A percentile compares a stretch with the other conserved stretches of the same genome.
Evolutionary conservation across 176 grass and related monocot genomes (phyloP).

Genomic region (Triticum turgidum): DNA sequence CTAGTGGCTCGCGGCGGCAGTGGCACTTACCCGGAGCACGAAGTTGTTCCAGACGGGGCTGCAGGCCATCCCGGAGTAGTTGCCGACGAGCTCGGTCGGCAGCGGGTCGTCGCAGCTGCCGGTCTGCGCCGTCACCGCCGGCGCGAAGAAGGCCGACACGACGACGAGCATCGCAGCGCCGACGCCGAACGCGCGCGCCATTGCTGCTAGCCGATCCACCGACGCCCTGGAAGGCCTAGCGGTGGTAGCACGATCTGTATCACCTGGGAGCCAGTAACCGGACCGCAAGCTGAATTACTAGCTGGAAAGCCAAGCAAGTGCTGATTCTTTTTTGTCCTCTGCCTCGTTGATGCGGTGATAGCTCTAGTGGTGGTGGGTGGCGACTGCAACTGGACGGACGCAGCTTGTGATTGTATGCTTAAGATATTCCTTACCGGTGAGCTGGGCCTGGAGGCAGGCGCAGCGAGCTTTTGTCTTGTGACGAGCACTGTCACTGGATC

Average conservation of each 20-base stretch:
- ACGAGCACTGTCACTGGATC: slow-evolving; percentile 36
- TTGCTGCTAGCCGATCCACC: slow-evolving; percentile 9
- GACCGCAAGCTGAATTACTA: neutral
- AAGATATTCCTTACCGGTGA: slow-evolving; percentile 31
- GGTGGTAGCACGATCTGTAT: neutral
- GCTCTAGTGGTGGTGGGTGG: slow-evolving; percentile 4
- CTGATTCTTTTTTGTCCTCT: neutral
- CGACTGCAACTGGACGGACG: slow-evolving; percentile 15
- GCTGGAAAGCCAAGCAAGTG: neutral
- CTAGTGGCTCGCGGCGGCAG: neutral
- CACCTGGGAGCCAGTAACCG: neutral
- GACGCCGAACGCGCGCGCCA: slow-evolving; percentile 32
- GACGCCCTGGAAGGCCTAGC: neutral
- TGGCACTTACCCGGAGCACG: slow-evolving; percentile 70
- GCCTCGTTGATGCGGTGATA: neutral
- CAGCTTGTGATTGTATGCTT: slow-evolving; percentile 25
- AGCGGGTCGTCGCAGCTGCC: slow-evolving; percentile 54
- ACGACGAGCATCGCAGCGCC: slow-evolving; percentile 30
- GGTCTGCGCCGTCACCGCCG: slow-evolving; percentile 37
- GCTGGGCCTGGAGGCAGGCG: neutral
- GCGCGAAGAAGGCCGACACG: slow-evolving; percentile 13
- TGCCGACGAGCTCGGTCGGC: slow-evolving; percentile 47
- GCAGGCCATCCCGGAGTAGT: slow-evolving; percentile 79
- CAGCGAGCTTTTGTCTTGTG: neutral
- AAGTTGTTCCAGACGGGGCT: slow-evolving; percentile 74